Conservation (phyloP, 176 grass and related monocot species). For the sorghum (Sorghum bicolor) region Sorghum_bicolor_NCBIv3 NC_012873.2:4880001-4880500, state of each 20-base stretch:
- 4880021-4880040: constrained; percentile 17
- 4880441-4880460: constrained; percentile 43
- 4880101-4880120: constrained; percentile 75
- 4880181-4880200: constrained; percentile 57
- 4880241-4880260: constrained; percentile 48
- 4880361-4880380: constrained; percentile 40
- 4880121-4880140: constrained; percentile 64
- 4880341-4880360: constrained; percentile 11
- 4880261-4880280: neutral
- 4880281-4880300: neutral
- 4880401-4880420: constrained; percentile 64
- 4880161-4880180: constrained; percentile 66
- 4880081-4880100: constrained; percentile 69
- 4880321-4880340: neutral
- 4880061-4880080: constrained; percentile 60
- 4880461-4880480: constrained; percentile 18
- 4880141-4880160: constrained; percentile 86
- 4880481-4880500: constrained; percentile 20
- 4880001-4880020: constrained; percentile 33
- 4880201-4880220: constrained; percentile 47
- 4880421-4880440: constrained; percentile 57
- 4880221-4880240: constrained; percentile 34
- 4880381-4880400: constrained; percentile 69
- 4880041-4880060: constrained; percentile 40
- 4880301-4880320: neutral